Evolutionary conservation across 345 rosid genomes (phyloP).

Genomic region (Eucalyptus marginata): DNA sequence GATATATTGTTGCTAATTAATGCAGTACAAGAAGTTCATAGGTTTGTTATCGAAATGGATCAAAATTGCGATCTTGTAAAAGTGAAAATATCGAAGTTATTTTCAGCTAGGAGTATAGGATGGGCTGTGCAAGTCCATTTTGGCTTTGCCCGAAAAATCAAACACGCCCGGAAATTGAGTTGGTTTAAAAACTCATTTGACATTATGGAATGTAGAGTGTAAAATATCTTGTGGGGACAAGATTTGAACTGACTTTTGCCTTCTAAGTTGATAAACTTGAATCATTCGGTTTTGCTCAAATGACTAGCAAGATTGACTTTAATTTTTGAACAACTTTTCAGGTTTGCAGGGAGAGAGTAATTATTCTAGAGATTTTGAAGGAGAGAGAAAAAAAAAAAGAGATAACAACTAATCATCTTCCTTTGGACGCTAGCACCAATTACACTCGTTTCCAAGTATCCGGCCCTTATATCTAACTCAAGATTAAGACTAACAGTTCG

Average conservation of each 20-base stretch:
- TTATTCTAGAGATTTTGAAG: not conserved
- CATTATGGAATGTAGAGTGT: rapidly evolving
- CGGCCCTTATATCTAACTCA: too few species aligned
- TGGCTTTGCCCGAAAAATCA: not conserved
- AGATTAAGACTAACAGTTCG: too few species aligned
- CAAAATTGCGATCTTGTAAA: not conserved
- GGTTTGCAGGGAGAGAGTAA: not conserved
- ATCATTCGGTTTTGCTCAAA: rapidly evolving
- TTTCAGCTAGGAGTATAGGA: not conserved
- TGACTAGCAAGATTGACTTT: not conserved
- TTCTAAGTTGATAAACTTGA: not conserved
- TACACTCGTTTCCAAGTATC: not conserved
- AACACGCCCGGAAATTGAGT: not conserved
- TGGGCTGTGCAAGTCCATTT: not conserved
- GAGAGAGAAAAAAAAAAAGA: rapidly evolving
- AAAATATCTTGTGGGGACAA: not conserved
- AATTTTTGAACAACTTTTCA: not conserved
- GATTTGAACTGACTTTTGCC: not conserved
- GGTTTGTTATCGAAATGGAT: not conserved
- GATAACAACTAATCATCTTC: not conserved
- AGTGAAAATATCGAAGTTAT: not conserved
- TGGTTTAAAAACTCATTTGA: not conserved
- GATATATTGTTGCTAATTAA: not conserved
- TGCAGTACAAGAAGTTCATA: not conserved
- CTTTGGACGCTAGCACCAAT: rapidly evolving